Evolutionary conservation across 2,329 filamentous ascomycete genomes (phyloP), one percentile per base, ranked within the genome.

Genomic region (Aureobasidium leucospermi): DNA sequence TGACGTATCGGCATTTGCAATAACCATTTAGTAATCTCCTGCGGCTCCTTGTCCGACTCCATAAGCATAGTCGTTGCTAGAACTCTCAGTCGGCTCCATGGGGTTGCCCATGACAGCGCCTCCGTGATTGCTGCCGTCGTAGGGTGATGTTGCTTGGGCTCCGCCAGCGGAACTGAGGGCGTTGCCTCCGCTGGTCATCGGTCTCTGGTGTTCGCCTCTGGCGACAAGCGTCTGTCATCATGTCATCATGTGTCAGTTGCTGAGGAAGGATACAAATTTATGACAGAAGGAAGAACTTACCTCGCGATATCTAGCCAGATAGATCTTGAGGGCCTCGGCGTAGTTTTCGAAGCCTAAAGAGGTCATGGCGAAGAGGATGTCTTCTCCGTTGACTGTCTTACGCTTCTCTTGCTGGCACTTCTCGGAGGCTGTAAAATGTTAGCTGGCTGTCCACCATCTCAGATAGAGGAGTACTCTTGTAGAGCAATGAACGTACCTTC

Each of bases 381-480:
- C 94, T 75, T 99, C 94, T 67, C 94, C 94, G 70, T 99, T 99
- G 66, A 99, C 94, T 0, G 94, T 99, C 80, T 99, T 99, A 69
- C 94, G 86, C 81, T 99, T 99, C 76, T 99, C 94, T 75, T 97
- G 94, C 73, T 99, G 94, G 71, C 94, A 99, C 76, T 99, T 99
- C 76, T 99, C 94, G 64, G 94, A 97, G 31, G 94, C 94, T 97
- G 71, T 59, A 23, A 28, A 13, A 10, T 19, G 39, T 63, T 58
- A 66, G 60, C 58, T 39, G 13, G 42, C 15, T 5, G 23, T 28
- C 32, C 10, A 29, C 6, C n/a, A 31, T 11, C 23, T 23, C 23
- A 15, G 10, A 41, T 8, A 8, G 9, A 3, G n/a, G 34, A 43
- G 32, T 28, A 42, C 11, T 34, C 4, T 8, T 4, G 15, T 42